Evolutionary conservation across 73 alveolate species (phyloP), one percentile per base, ranked within the genome.

Genomic region (Paramecium caudatum): DNA sequence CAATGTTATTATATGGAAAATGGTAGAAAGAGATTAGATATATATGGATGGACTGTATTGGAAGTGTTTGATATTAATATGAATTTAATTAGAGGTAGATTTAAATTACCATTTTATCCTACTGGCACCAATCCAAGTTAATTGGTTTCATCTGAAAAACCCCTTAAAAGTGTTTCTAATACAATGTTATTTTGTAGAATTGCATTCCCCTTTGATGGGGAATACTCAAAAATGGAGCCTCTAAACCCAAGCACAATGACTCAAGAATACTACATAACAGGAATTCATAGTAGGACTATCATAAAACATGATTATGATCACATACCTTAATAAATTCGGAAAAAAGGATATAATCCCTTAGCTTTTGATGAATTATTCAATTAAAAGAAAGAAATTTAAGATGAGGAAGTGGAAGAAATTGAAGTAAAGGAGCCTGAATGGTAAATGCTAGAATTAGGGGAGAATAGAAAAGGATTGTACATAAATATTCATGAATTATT

Each of bases 41-140:
- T 86, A 3, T 86, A 86, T 86, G 93, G 93, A 25, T 86, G 93
- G 93, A 62, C 93, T 5, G 84, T 86, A 1, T 46, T 86, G 2
- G 93, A 86, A 43, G 48, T 63, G 1, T 86, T 86, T 86, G 93
- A 86, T 41, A 32, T 86, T 6, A 86, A 86, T 63, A 43, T 86
- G 81, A 78, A 86, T 86, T 49, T 86, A 1, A 86, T 86, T 15
- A 86, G 93, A 65, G 93, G 93, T 10, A 86, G 84, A 19, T 86
- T 70, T 48, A 86, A 86, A 86, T 43, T 86, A 63, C 93, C 93
- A n/a, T 86, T 86, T 21, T 86, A 86, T 49, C 84, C 93, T 4
- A 86, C 93, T 1, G 84, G 84, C 19, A 86, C 84, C 13, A 86
- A 86, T 78, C 93, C 93, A 43, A 41, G 55, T 5, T 70, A 62